Evolutionary conservation across 371 early-diverging fungal genomes (phyloP).

Genomic region (Dichotomocladium elegans): DNA sequence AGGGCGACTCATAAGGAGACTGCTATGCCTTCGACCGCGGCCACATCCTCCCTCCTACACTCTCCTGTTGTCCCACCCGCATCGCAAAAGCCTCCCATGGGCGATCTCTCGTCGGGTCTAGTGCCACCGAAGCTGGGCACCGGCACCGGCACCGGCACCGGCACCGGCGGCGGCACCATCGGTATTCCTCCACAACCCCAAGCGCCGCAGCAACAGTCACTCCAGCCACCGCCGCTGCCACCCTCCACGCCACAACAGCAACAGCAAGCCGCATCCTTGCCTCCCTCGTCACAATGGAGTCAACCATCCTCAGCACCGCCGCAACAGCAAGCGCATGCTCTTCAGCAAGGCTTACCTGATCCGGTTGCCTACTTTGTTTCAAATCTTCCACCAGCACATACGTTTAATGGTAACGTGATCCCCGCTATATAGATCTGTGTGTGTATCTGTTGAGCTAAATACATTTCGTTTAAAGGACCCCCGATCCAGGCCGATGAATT

Average conservation of each 20-base stretch:
- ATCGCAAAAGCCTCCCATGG: too few relatives aligned
- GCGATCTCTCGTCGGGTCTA: too few relatives aligned
- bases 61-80: neutral
- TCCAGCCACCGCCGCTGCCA: constrained; percentile 4
- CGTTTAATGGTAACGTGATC: constrained; percentile 49
- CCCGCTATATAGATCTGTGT: too few relatives aligned
- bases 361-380: constrained; percentile 57
- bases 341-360: constrained; percentile 41
- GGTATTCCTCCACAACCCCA: too few relatives aligned
- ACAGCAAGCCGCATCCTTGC: constrained; percentile 3
- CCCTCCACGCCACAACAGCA: constrained; percentile 1
- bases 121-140: too few relatives aligned
- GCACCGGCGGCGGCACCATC: too few relatives aligned
- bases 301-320: neutral
- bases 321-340: constrained; percentile 3
- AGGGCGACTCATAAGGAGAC: neutral
- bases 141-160: too few relatives aligned
- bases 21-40: neutral
- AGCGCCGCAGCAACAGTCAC: neutral
- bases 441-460: too few relatives aligned
- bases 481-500: constrained; percentile 46
- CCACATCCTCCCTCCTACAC: neutral
- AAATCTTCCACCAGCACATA: constrained; percentile 47
- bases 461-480: constrained; percentile 24
- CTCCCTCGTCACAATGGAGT: neutral